Evolutionary conservation across 805 yeast genomes (phyloP).

Genomic region (Candida ascalaphidarum): DNA sequence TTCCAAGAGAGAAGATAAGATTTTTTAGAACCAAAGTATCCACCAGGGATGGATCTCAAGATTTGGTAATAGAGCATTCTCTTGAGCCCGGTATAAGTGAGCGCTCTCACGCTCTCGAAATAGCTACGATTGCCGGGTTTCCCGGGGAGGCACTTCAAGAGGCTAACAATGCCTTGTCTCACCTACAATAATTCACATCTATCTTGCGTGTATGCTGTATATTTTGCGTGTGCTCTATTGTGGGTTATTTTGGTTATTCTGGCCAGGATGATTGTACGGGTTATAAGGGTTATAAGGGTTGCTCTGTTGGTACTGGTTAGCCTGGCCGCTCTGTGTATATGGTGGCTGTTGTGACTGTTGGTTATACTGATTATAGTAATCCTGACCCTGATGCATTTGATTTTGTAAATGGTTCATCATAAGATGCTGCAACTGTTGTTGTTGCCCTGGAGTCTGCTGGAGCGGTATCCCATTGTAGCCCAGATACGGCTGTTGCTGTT

Average conservation of each 20-base stretch:
- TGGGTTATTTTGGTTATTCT: too few relatives aligned
- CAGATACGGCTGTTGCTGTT: slow-evolving; percentile 1
- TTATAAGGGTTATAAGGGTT: too few relatives aligned
- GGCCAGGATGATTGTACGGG: neutral
- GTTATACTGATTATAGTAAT: slow-evolving; percentile 7
- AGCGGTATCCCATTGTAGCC: neutral
- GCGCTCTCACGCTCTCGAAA: slow-evolving; percentile 67
- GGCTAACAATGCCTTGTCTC: slow-evolving; percentile 34
- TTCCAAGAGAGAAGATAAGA: slow-evolving; percentile 5
- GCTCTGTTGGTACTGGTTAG: too few relatives aligned
- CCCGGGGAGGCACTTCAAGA: slow-evolving; percentile 49
- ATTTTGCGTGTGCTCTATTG: neutral
- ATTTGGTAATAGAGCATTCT: slow-evolving; percentile 43
- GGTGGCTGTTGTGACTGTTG: slow-evolving; percentile 7
- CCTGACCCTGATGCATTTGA: too few relatives aligned
- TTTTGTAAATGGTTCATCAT: slow-evolving; percentile 13
- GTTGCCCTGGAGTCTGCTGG: slow-evolving; percentile 2
- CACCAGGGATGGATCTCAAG: neutral
- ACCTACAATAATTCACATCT: neutral
- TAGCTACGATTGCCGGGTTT: slow-evolving; percentile 74
- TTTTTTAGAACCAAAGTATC: too few relatives aligned
- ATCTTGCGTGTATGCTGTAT: neutral
- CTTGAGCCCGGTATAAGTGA: slow-evolving; percentile 61
- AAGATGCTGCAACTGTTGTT: slow-evolving; percentile 15
- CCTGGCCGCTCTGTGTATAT: too few relatives aligned